Evolutionary conservation across 176 grass and related monocot genomes (phyloP), one percentile per base, ranked within the genome.

Genomic region (Eremochloa ophiuroides): DNA sequence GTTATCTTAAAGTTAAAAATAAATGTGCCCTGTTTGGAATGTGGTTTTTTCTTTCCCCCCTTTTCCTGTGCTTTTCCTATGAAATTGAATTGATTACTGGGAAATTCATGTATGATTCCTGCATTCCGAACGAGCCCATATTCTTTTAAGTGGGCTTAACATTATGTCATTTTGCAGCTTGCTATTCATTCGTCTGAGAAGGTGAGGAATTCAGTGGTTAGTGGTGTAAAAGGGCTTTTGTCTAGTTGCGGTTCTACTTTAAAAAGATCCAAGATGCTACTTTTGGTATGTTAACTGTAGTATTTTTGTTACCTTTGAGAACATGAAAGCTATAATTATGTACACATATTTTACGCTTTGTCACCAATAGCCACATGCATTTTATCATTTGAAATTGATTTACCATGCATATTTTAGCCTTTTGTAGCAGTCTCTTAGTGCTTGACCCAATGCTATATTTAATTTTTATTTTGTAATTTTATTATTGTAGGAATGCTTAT

Each of bases 171-270:
- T 80, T 86, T 88, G 68, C 55, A 98, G 95, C 80, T 98, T 83
- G 86, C 78, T 89, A 72, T 92, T 85, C 95, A 98, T 89, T 83
- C 88, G 85, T 91, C 95, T 33, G 95, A 93, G 81, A 98, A 89
- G 84, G 88, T 95, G 31, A 94, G 95, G 83, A 93, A 92, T 76
- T 77, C 92, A 7, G 43, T 95, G 64, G 88, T 89, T 78, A 89
- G 78, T 82, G 90, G 86, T 74, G 80, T 91, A 70, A 83, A 73
- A 82, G 88, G 81, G 47, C 84, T 98, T 48, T 80, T 98, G 82
- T 91, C 88, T 77, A 89, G 78, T 81, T 98, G 95, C 18, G 63
- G 78, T 61, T 79, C 37, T 62, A 89, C 90, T 66, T 65, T 95
- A 79, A 85, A 79, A 67, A 68, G 80, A 85, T 91, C 90, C 92